Evolutionary conservation across 257 asterid genomes (phyloP).

Genomic region (Plantago ovata): DNA sequence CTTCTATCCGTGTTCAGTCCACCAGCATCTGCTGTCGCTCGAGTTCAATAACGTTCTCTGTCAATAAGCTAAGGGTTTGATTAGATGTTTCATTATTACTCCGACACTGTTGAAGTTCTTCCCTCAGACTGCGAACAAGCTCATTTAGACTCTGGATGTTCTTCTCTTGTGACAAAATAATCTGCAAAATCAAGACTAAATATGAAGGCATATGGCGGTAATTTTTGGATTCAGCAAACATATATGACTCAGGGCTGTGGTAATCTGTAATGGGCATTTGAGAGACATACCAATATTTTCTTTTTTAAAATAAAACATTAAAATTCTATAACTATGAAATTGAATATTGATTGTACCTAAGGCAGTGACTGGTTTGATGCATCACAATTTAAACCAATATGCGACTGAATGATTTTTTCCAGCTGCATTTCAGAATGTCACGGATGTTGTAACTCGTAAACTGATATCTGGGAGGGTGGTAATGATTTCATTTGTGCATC

Average conservation of each 20-base stretch:
- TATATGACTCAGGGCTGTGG: background rate
- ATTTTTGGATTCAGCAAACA: background rate
- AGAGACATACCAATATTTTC: background rate
- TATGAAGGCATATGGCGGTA: background rate
- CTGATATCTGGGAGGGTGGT: no score
- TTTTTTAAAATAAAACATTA: background rate
- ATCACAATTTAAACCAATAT: background rate
- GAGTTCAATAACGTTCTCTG: conserved; percentile 47
- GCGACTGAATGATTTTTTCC: no score
- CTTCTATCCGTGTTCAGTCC: conserved; percentile 36
- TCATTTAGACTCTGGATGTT: conserved; percentile 53
- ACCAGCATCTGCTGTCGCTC: conserved; percentile 58
- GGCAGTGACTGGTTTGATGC: background rate
- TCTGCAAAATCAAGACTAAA: conserved; percentile 29
- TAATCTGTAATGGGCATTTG: no score
- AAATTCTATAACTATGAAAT: no score
- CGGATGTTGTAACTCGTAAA: no score
- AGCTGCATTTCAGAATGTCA: no score
- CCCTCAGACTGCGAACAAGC: conserved; percentile 51
- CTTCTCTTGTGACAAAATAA: conserved; percentile 59
- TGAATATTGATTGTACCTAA: no score
- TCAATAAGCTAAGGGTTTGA: conserved; percentile 35
- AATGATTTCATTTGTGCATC: no score
- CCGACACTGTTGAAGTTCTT: conserved; percentile 47
- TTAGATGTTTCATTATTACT: conserved; percentile 36